Evolutionary conservation across 306 rosid species (phyloP), one percentile per base, ranked within the genome.

Genomic region (Potentilla sterilis): DNA sequence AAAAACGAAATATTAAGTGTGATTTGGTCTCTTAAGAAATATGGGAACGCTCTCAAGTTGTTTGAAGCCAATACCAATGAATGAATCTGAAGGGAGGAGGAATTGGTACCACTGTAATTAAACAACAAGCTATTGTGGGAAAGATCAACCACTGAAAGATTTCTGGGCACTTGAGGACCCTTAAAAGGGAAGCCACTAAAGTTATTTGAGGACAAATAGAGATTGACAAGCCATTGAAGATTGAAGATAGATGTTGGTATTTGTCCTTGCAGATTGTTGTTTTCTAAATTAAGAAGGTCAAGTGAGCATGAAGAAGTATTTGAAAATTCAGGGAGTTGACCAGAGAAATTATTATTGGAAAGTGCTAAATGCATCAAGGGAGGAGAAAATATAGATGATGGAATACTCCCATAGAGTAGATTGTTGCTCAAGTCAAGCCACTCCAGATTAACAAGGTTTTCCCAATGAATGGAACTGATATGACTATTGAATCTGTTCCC

Each of bases 321-420:
- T n/a, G n/a, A n/a, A 35, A 77, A 16, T 69, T 81, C 68, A 8
- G 64, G 42, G 35, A 67, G 14, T 47, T 54, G 61, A 8, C 79
- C 69, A 12, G 28, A 52, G n/a, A 81, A 73, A 51, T 0, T 72
- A 65, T 77, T 81, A n/a, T n/a, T n/a, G n/a, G n/a, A n/a, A n/a
- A n/a, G n/a, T n/a, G n/a, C n/a, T n/a, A n/a, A n/a, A n/a, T n/a
- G n/a, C n/a, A n/a, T n/a, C n/a, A n/a, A n/a, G n/a, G n/a, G n/a
- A n/a, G n/a, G n/a, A n/a, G 67, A 32, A 65, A 82, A 19, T 3
- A 82, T 44, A 5, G 86, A 74, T 1, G 13, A 22, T 0, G 86
- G 85, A 6, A 82, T 47, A 59, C 24, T 74, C 34, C 85, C 82
- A 41, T 9, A n/a, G 43, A 82, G 77, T 7, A 49, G 54, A 78